Base-by-base conservation (phyloP, 768 basidiomycete genomes). In the Naganishia friedmannii region DNA sequence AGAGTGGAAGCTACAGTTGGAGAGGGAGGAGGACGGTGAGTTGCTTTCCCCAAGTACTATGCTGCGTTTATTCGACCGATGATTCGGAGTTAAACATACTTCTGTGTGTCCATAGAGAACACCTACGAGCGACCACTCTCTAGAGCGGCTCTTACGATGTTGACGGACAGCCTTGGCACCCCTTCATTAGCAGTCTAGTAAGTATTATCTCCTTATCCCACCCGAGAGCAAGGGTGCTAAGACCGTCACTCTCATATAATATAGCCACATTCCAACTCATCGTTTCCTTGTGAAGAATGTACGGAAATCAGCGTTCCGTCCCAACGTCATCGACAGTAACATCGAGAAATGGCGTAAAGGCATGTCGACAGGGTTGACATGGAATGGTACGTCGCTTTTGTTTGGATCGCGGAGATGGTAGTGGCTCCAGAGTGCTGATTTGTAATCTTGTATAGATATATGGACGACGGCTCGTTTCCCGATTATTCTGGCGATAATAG, bases 111-210 rank as follows among this genome's bases (percentile, higher is more conserved):
- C 3, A 31, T 42, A 46, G 34, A 53, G 21, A 70, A 39, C 53
- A 71, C 75, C 39, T 80, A 80, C 60, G 79, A 76, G 45, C 72
- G 79, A 34, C 79, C 79, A n/a, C 54, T 80, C n/a, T 79, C 78
- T 6, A 29, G 79, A 67, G 78, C 79, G 42, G 79, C 77, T 4
- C 67, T 79, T 28, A 75, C 77, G 0, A 70, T 74, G 28, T 23
- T 79, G 23, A 76, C 77, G 72, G 60, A 70, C 31, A 75, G 75
- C 9, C 76, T 74, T 51, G 65, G 77, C 7, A 80, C 79, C 1
- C 79, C 79, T 9, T 72, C 74, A 39, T 65, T 80, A 23, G 60
- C 78, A 0, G 67, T 80, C 0, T 80, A 80, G 79, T 78, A 54
- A 42, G 77, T 75, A 26, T 21, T 28, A 5, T 26, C 17, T 19